Evolutionary conservation across 352 stramenopile species (phyloP).

Genomic region (Phytophthora brassicae): DNA sequence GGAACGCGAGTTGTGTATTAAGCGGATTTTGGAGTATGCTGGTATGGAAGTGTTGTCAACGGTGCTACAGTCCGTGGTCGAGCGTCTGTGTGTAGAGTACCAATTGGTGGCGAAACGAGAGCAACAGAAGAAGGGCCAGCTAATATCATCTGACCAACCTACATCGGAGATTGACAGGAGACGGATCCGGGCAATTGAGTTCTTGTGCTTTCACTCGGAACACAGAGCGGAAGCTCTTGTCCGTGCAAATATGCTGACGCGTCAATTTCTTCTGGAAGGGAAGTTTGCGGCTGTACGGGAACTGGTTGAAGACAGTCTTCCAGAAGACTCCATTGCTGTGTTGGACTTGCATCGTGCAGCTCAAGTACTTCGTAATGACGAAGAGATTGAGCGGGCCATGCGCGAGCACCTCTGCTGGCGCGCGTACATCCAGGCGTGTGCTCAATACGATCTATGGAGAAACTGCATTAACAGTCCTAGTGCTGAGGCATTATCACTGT

Average conservation of each 20-base stretch:
- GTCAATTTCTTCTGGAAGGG: constrained; percentile 70
- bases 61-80: constrained; percentile 57
- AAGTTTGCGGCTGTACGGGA: constrained; percentile 68
- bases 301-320: constrained; percentile 57
- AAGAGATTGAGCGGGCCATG: constrained; percentile 56
- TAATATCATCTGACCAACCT: constrained; percentile 20
- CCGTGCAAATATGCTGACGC: constrained; percentile 59
- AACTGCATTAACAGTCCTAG: constrained; percentile 44
- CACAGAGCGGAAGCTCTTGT: constrained; percentile 65
- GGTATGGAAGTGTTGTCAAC: constrained; percentile 65
- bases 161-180: constrained; percentile 54
- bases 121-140: constrained; percentile 27
- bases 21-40: constrained; percentile 66
- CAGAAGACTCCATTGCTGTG: constrained; percentile 70
- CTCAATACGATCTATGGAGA: constrained; percentile 74
- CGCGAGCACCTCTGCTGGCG: constrained; percentile 77
- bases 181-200: constrained; percentile 70
- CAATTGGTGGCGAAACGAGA: constrained; percentile 30
- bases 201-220: constrained; percentile 71
- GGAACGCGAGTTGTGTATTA: constrained; percentile 70
- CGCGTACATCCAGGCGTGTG: constrained; percentile 62
- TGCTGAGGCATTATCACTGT: constrained; percentile 38
- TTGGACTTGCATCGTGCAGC: constrained; percentile 52
- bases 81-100: constrained; percentile 48
- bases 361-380: constrained; percentile 42